phyloP scores from a whole-genome alignment of 2,329 filamentous ascomycete species.

The Pezicula carpinea region DNA sequence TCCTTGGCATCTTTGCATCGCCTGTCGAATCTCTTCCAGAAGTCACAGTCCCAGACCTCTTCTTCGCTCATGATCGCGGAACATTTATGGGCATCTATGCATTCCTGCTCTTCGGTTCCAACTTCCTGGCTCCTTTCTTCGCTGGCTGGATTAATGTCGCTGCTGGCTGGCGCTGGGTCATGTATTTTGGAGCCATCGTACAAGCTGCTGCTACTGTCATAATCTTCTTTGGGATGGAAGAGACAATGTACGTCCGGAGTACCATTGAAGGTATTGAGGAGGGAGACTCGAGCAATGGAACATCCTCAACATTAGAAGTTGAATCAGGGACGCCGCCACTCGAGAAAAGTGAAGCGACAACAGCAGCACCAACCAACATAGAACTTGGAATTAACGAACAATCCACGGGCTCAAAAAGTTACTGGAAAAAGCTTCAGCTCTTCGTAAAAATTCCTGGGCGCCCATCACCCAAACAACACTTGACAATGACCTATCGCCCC shows the following conservation, averaged over 20 bases:
- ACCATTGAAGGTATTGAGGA: conserved; percentile 4
- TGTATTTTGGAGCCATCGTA: conserved; percentile 50
- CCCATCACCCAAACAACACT: conserved; percentile 14
- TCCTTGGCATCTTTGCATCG: conserved; percentile 23
- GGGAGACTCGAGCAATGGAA: not conserved
- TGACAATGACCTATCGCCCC: conserved; percentile 14
- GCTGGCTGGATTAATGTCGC: conserved; percentile 42
- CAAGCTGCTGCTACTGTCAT: conserved; percentile 40
- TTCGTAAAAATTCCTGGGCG: not conserved
- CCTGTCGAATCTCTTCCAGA: conserved; percentile 28
- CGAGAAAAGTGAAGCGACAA: not conserved
- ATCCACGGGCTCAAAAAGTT: not conserved
- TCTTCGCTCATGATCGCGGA: conserved; percentile 40
- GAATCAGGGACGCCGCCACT: not conserved
- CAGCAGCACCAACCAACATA: not conserved
- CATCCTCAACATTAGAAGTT: not conserved
- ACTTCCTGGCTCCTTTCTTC: conserved; percentile 36
- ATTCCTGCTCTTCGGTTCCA: conserved; percentile 36
- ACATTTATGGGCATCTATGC: conserved; percentile 38
- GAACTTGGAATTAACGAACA: not conserved
- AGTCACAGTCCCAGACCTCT: conserved; percentile 31
- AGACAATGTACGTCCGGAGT: conserved; percentile 35
- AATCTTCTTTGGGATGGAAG: conserved; percentile 52
- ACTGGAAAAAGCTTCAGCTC: not conserved
- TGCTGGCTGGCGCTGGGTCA: conserved; percentile 42